Evolutionary conservation across 495 filamentous ascomycete genomes (phyloP), one percentile per base, ranked within the genome.

Genomic region (Hypoxylon rickii): DNA sequence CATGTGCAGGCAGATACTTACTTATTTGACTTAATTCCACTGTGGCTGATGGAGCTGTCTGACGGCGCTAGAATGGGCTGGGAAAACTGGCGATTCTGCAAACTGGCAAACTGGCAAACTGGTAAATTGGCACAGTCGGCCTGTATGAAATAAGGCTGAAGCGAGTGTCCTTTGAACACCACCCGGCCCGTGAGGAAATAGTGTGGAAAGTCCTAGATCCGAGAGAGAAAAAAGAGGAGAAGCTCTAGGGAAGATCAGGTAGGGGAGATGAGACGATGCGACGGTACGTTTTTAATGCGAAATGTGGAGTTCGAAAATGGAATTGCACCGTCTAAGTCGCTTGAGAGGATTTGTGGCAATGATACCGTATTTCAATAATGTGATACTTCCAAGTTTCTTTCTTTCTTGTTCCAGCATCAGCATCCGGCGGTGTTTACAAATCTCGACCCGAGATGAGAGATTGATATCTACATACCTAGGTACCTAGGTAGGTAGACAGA

Each of bases 1-100:
- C n/a, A n/a, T n/a, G n/a, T n/a, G n/a, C n/a, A n/a, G n/a, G n/a
- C n/a, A n/a, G n/a, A n/a, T n/a, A n/a, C n/a, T n/a, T n/a, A n/a
- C n/a, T n/a, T n/a, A n/a, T 38, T 63, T 29, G 48, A 11, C 38
- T 53, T 16, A 43, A 57, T 47, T 63, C 59, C 53, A 63, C 48
- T 53, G 59, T 63, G 59, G 59, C 59, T 63, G 51, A 62, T 47
- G 51, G 36, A 56, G 58, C 58, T 57, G n/a, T n/a, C n/a, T n/a
- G 59, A 63, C 53, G 13, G 42, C 52, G 44, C 43, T 49, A 45
- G 26, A 31, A 18, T 31, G 16, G 26, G 39, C 46, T 55, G 46
- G 22, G 20, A 34, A 31, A 22, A 41, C 21, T 44, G 29, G 31
- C 26, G 16, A 10, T 24, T 34, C 47, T 34, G 24, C 29, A n/a